A percentile compares a stretch with the other conserved stretches of the same genome.
Evolutionary conservation across 495 filamentous ascomycete species (phyloP).

Genomic region (Neurospora sp.): DNA sequence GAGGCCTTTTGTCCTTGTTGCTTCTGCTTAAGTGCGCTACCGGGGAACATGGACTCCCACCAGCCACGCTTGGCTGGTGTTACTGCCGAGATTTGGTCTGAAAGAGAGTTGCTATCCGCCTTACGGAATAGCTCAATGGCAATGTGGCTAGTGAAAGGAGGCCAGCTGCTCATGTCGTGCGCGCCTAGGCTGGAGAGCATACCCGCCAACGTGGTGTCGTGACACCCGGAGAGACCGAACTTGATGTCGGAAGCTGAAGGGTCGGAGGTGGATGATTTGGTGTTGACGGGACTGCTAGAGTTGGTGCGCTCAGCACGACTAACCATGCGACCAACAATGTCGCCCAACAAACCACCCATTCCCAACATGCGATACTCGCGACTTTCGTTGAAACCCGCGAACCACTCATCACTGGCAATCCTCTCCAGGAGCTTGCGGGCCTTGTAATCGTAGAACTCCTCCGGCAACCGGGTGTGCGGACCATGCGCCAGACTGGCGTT

Average conservation of each 20-base stretch:
- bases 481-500: conserved; percentile 86
- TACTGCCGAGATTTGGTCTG: not conserved
- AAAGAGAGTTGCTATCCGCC: conserved; percentile 11
- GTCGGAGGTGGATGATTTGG: not conserved
- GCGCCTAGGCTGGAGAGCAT: conserved; percentile 70
- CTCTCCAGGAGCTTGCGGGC: conserved; percentile 60
- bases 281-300: not conserved
- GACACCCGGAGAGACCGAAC: conserved; percentile 71
- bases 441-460: conserved; percentile 79
- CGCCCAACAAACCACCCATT: conserved; percentile 74
- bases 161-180: conserved; percentile 67
- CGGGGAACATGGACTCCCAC: conserved; percentile 37
- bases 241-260: conserved; percentile 28
- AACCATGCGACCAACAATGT: conserved; percentile 78
- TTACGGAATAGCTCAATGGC: conserved; percentile 81
- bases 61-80: conserved; percentile 26
- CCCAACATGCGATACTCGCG: conserved; percentile 79
- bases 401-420: conserved; percentile 90
- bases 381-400: conserved; percentile 69
- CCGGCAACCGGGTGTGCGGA: conserved; percentile 61
- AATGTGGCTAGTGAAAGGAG: conserved; percentile 83
- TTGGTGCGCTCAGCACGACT: conserved; percentile 45
- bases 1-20: not conserved
- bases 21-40: not conserved
- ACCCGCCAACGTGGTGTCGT: conserved; percentile 86